A percentile compares a stretch with the other conserved stretches of the same genome.
phyloP scores from a whole-genome alignment of 164 flowering plant species.

The Taxillus chinensis region DNA sequence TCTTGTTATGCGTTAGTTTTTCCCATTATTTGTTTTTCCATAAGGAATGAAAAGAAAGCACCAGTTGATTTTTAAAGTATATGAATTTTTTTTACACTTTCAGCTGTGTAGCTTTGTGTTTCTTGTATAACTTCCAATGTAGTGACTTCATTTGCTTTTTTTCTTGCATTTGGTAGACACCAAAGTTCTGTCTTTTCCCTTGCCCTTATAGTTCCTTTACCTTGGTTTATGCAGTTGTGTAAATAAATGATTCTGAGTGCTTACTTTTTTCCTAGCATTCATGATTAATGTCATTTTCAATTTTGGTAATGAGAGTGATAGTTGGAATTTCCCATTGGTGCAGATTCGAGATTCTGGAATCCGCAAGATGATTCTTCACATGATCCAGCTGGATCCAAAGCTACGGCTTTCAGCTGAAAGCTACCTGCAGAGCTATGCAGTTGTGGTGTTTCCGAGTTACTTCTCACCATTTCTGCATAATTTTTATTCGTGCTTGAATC shows the following conservation, averaged over 20 bases:
- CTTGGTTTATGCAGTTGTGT: no score
- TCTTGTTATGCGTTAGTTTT: neutral
- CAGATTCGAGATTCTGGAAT: conserved; percentile 92
- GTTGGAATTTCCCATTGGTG: conserved; percentile 5
- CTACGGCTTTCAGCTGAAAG: conserved; percentile 77
- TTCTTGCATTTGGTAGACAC: no score
- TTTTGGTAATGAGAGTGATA: no score
- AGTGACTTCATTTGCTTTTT: no score
- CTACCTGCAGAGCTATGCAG: conserved; percentile 70
- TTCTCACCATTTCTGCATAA: conserved; percentile 92
- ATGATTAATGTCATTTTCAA: no score
- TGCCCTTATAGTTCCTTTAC: neutral
- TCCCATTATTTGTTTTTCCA: neutral
- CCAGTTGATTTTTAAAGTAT: no score
- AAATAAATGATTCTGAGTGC: no score
- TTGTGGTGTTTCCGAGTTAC: conserved; percentile 68
- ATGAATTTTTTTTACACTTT: no score
- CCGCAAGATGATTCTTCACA: conserved; percentile 92
- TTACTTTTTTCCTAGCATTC: no score
- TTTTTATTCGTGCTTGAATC: conserved; percentile 81
- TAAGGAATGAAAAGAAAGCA: no score
- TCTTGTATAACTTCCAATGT: no score
- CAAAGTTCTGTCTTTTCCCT: neutral
- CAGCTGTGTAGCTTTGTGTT: no score
- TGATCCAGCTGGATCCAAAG: conserved; percentile 95